Conservation (phyloP, 345 rosid species). For the Pugionium cornutum region DNA sequence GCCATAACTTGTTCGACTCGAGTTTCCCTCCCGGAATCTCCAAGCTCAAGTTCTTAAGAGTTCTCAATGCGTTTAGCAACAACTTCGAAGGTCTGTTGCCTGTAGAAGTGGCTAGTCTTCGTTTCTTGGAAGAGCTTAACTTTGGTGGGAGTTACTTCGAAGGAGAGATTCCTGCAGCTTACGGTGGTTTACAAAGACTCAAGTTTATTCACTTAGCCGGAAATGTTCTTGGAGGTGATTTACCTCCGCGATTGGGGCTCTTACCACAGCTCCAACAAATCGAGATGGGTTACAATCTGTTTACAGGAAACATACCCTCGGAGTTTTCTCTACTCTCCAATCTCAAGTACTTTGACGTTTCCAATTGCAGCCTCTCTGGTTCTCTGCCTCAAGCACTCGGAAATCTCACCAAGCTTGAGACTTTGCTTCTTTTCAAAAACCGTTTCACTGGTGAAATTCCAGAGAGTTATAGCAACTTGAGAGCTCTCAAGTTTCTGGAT, state of each 20-base stretch:
- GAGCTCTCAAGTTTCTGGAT: constrained; percentile 56
- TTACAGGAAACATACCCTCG: constrained; percentile 60
- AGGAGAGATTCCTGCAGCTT: constrained; percentile 67
- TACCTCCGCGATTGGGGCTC: constrained; percentile 67
- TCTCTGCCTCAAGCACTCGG: constrained; percentile 58
- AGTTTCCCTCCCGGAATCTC: constrained; percentile 74
- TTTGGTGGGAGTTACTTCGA: constrained; percentile 94
- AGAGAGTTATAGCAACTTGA: constrained; percentile 52
- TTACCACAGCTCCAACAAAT: constrained; percentile 61
- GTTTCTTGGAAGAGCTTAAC: constrained; percentile 73
- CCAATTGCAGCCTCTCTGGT: constrained; percentile 67
- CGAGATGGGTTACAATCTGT: constrained; percentile 77
- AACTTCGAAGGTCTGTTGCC: constrained; percentile 72
- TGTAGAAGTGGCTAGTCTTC: constrained; percentile 50
- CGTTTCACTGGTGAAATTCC: constrained; percentile 69
- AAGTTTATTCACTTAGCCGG: constrained; percentile 71
- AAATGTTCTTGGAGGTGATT: constrained; percentile 56
- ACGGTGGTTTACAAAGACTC: constrained; percentile 57
- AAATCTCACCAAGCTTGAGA: constrained; percentile 61
- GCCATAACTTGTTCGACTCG: constrained; percentile 78
- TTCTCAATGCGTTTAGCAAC: constrained; percentile 80
- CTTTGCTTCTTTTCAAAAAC: constrained; percentile 57
- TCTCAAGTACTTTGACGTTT: constrained; percentile 71
- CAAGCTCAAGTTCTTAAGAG: constrained; percentile 62
- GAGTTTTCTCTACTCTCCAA: constrained; percentile 55